Evolutionary conservation across 106 monocot genomes (phyloP).

Genomic region (Hemerocallis citrina): DNA sequence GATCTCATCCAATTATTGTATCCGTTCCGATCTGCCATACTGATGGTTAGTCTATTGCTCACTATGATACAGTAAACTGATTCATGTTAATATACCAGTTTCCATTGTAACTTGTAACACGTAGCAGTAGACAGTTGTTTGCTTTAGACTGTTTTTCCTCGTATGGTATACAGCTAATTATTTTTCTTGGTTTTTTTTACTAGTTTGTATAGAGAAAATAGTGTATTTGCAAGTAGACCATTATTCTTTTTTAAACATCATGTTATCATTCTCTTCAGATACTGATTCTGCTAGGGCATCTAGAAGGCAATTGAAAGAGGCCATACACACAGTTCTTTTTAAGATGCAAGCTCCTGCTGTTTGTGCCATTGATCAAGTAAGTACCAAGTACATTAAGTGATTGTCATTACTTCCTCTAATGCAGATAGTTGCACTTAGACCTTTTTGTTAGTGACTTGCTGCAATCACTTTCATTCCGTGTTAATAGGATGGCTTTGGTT

Average conservation of each 20-base stretch:
- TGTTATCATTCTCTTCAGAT: slow-evolving; percentile 41
- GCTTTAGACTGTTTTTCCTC: background rate
- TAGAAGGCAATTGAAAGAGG: slow-evolving; percentile 67
- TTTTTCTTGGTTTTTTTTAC: background rate
- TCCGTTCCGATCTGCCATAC: slow-evolving; percentile 82
- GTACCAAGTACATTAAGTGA: background rate
- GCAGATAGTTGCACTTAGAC: background rate
- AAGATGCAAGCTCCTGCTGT: slow-evolving; percentile 92
- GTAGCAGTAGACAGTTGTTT: background rate
- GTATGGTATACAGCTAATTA: background rate
- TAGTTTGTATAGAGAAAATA: background rate
- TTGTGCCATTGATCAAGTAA: slow-evolving; percentile 92
- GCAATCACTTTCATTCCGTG: too few species aligned
- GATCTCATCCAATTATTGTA: slow-evolving; percentile 78
- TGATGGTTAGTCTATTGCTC: slow-evolving; percentile 55
- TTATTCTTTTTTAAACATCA: slow-evolving; percentile 1
- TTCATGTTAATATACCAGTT: background rate
- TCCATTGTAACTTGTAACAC: background rate
- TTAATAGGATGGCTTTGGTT: too few species aligned
- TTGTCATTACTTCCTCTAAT: background rate
- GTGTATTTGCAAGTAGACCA: background rate
- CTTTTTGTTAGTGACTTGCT: background rate
- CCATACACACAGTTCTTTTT: slow-evolving; percentile 72
- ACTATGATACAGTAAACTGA: background rate
- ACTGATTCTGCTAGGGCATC: slow-evolving; percentile 91